Percentiles rank a stretch among this genome's conserved stretches.
phyloP scores from a whole-genome alignment of 768 basidiomycete species.

The Suillus discolor region DNA sequence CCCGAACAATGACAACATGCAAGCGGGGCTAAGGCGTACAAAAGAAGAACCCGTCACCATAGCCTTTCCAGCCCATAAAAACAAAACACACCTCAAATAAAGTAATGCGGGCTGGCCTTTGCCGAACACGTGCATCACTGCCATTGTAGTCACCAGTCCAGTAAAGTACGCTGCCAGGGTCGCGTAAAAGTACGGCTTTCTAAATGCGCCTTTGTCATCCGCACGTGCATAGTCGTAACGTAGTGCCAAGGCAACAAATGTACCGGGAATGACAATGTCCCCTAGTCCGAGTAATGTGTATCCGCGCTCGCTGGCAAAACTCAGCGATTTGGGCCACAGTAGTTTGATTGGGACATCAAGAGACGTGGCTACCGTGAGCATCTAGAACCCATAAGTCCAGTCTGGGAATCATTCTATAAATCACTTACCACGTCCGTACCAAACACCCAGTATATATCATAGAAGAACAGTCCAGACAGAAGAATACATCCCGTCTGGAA shows the following conservation, averaged over 20 bases:
- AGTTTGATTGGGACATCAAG: conserved; percentile 95
- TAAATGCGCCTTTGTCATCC: conserved; percentile 36
- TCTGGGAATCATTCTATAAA: not conserved
- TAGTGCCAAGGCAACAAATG: conserved; percentile 81
- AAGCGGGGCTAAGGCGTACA: conserved; percentile 58
- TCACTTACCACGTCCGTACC: conserved; percentile 79
- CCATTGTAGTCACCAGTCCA: conserved; percentile 78
- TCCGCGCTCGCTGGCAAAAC: conserved; percentile 52
- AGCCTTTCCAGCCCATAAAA: conserved; percentile 3
- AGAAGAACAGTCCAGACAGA: conserved; percentile 83
- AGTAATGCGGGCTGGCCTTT: conserved; percentile 90
- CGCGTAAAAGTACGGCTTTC: conserved; percentile 77
- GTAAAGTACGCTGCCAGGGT: conserved; percentile 69
- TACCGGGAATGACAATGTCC: conserved; percentile 72
- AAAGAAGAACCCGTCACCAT: not conserved
- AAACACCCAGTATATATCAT: conserved; percentile 97
- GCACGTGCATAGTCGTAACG: conserved; percentile 73
- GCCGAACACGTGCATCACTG: conserved; percentile 77
- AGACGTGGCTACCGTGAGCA: conserved; percentile 90
- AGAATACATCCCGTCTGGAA: conserved; percentile 86
- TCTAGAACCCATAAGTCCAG: conserved; percentile 44
- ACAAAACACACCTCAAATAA: conserved; percentile 72
- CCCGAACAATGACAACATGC: conserved; percentile 67
- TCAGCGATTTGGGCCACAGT: conserved; percentile 75
- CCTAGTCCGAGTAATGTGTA: conserved; percentile 93